Percentiles rank a stretch among this genome's conserved stretches.
These are phyloP conservation scores for Candida chauliodis DNA, from an alignment of 805 yeast genomes.

Conservation along the genomic window DNA sequence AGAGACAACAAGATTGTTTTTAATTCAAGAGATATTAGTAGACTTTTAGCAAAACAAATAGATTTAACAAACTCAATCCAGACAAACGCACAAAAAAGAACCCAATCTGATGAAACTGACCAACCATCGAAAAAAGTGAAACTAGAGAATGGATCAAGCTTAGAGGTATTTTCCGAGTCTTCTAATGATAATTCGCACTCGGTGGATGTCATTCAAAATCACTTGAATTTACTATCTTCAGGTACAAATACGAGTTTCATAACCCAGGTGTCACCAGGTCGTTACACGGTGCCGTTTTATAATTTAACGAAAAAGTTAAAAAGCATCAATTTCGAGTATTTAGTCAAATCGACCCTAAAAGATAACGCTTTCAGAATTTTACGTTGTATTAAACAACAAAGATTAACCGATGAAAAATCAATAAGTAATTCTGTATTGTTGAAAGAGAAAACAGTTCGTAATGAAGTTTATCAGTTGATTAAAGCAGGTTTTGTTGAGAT, in stretches of 20 bases:
- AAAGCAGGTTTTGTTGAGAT: conserved; percentile 73
- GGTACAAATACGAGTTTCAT: conserved; percentile 56
- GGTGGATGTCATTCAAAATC: conserved; percentile 48
- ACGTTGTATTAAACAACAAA: conserved; percentile 68
- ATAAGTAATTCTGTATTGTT: conserved; percentile 72
- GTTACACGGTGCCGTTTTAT: conserved; percentile 60
- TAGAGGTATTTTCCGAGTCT: conserved; percentile 7
- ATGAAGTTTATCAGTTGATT: conserved; percentile 62
- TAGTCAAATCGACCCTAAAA: conserved; percentile 61
- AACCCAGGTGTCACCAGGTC: conserved; percentile 51
- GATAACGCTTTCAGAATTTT: conserved; percentile 66
- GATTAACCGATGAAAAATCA: conserved; percentile 79
- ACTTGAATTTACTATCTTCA: conserved; percentile 62
- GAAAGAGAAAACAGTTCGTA: conserved; percentile 73
- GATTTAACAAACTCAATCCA: conserved; percentile 46
- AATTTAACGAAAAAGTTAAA: conserved; percentile 45
- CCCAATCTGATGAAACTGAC: conserved; percentile 11
- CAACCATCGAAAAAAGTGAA: conserved; percentile 17
- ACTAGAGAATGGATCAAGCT: conserved; percentile 15
- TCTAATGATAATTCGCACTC: conserved; percentile 22
- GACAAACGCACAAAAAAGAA: conserved; percentile 28
- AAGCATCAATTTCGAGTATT: conserved; percentile 50
- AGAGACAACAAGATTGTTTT: conserved; percentile 36
- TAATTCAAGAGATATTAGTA: conserved; percentile 30
- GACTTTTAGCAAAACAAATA: conserved; percentile 36